These are phyloP conservation scores for Fusarium tupiense DNA, from an alignment of 2,329 filamentous ascomycete genomes.

Conservation along the genomic window DNA sequence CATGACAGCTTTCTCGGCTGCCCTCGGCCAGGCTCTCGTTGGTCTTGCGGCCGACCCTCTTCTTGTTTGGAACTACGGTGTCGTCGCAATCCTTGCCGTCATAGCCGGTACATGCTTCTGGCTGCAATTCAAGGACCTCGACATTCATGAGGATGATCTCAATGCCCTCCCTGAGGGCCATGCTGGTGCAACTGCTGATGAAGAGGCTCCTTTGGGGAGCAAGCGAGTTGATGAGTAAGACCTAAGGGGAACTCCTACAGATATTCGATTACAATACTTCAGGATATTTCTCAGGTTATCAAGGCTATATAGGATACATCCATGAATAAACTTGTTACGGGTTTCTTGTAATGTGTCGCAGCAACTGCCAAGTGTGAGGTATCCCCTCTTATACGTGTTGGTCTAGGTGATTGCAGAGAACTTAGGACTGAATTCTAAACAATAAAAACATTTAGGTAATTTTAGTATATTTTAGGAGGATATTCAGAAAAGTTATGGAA, in stretches of 20 bases:
- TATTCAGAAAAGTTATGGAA: background rate
- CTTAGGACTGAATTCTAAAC: no score
- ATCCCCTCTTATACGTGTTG: background rate
- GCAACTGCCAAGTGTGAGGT: background rate
- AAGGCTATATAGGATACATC: background rate
- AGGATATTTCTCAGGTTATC: background rate
- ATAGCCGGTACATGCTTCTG: conserved; percentile 74
- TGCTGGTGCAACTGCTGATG: conserved; percentile 38
- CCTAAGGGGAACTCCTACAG: background rate
- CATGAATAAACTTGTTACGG: background rate
- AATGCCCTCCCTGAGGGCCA: conserved; percentile 63
- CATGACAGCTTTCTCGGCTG: conserved; percentile 73
- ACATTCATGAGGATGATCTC: conserved; percentile 72
- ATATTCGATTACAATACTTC: background rate
- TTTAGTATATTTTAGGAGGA: background rate
- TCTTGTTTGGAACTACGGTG: conserved; percentile 78
- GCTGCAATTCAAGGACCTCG: conserved; percentile 66
- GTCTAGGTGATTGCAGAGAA: background rate
- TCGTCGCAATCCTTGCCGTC: conserved; percentile 72
- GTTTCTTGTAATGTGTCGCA: background rate
- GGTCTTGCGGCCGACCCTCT: conserved; percentile 65
- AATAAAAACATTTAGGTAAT: background rate
- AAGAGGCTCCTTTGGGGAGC: conserved; percentile 30
- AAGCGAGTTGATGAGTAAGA: conserved; percentile 31
- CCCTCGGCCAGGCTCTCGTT: conserved; percentile 69